Conservation (phyloP, 441 rosid species). For the Jatropha podagrica region DNA sequence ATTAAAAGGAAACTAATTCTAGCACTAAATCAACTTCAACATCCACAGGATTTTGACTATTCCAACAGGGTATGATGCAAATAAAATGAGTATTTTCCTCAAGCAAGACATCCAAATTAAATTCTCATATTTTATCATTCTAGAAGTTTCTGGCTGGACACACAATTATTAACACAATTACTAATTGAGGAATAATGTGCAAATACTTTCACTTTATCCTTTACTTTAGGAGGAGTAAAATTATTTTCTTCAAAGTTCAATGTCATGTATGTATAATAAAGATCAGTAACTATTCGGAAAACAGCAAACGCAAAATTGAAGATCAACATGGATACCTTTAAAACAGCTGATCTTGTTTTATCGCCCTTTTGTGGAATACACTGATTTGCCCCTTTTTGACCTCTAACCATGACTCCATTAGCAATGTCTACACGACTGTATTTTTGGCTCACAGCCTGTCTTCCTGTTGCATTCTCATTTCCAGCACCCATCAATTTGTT, state of each 20-base stretch:
- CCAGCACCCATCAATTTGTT: conserved; percentile 29
- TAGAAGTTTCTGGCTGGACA: not conserved
- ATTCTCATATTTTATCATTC: not conserved
- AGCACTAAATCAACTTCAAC: not conserved
- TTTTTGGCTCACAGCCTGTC: conserved; percentile 21
- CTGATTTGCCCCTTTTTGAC: conserved; percentile 27
- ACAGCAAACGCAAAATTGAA: not conserved
- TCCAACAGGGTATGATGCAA: not conserved
- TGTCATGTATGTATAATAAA: not conserved
- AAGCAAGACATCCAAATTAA: conserved; percentile 1
- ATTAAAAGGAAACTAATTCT: not conserved
- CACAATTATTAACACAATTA: no score
- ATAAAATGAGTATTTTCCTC: not conserved
- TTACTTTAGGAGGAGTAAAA: not conserved
- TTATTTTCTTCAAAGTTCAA: not conserved
- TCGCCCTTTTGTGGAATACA: conserved; percentile 22
- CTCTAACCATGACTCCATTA: conserved; percentile 23
- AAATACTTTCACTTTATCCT: not conserved
- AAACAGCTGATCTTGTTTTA: conserved; percentile 25
- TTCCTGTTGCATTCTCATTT: conserved; percentile 41
- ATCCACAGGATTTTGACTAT: not conserved
- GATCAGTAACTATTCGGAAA: not conserved
- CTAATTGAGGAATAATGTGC: not conserved
- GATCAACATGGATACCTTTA: conserved; percentile 37
- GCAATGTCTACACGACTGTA: conserved; percentile 23